Evolutionary conservation across 2,329 filamentous ascomycete species (phyloP), one percentile per base, ranked within the genome.

Genomic region (Paraphaeosphaeria minitans): DNA sequence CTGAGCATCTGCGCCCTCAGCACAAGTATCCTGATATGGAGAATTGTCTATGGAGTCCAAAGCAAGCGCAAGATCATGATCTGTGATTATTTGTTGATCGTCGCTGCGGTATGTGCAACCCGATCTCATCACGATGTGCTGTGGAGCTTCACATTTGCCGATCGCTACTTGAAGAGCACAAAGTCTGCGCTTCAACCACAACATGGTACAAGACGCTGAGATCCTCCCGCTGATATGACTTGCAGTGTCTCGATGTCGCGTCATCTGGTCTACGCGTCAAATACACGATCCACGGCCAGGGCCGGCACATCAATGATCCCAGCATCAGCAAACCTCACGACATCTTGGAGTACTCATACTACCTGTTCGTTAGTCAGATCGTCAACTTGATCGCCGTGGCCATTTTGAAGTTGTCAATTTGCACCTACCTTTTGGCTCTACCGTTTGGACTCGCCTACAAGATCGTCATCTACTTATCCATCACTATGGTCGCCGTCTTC

Each of bases 331-430:
- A 65, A 31, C 62, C 65, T 5, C 19, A 60, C 12, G 63, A 68
- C 21, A 43, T 70, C 9, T 5, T 58, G 3, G 12, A 57, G 1
- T 72, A 72, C 55, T 66, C 55, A 27, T 68, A 69, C 49, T 65
- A 62, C 56, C 46, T 69, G 7, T 72, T 58, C 59, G 55, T 70
- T 29, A 60, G 57, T 4, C 64, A 71, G 31, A 49, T 70, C 27
- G 52, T 68, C 54, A 73, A 72, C 45, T 47, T 71, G n/a, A 58
- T 68, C n/a, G 69, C 60, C 10, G 58, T 73, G 19, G 61, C 60
- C 5, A 54, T 68, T 10, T 58, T 73, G 19, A 69, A 72, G 42
- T 63, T 55, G 41, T 73, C 70, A 4, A 72, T 74, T 22, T 73
- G 68, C 53, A 62, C 65, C 10, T 73, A 70, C 45, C 61, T 73